These are phyloP conservation scores for Misopates orontium DNA, from an alignment of 257 asterid genomes.

Conservation along the genomic window DNA sequence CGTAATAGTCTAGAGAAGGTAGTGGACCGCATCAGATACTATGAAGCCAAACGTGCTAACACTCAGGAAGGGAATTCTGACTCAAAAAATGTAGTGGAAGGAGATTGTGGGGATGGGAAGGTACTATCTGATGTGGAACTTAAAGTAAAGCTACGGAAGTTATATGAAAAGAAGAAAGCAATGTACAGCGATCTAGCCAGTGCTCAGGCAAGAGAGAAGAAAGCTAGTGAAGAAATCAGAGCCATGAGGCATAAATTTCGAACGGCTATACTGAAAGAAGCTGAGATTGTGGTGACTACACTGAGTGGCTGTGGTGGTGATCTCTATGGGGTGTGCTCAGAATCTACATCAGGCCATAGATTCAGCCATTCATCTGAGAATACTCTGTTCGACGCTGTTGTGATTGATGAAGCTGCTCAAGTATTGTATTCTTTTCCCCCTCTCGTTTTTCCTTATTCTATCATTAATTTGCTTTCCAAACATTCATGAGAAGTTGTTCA, in stretches of 20 bases:
- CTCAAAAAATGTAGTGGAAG: slow-evolving; percentile 44
- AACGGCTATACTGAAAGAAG: slow-evolving; percentile 82
- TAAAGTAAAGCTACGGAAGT: slow-evolving; percentile 64
- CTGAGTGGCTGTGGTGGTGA: slow-evolving; percentile 99
- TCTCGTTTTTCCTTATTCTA: slow-evolving; percentile 23
- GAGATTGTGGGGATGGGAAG: slow-evolving; percentile 48
- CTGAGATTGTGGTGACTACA: slow-evolving; percentile 92
- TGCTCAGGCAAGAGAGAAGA: slow-evolving; percentile 78
- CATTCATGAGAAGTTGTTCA: slow-evolving; percentile 14
- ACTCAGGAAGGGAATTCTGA: slow-evolving; percentile 57
- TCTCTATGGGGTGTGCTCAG: slow-evolving; percentile 87
- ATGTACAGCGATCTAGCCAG: slow-evolving; percentile 66
- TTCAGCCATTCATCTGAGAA: slow-evolving; percentile 67
- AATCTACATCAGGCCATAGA: slow-evolving; percentile 65
- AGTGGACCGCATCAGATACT: slow-evolving; percentile 76
- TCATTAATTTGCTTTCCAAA: slow-evolving; percentile 28
- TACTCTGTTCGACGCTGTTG: slow-evolving; percentile 90
- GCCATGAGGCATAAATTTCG: slow-evolving; percentile 81
- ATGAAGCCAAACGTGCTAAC: slow-evolving; percentile 78
- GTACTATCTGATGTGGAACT: slow-evolving; percentile 66
- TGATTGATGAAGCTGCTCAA: slow-evolving; percentile 99
- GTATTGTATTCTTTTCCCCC: slow-evolving; percentile 39
- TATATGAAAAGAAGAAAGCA: slow-evolving; percentile 73
- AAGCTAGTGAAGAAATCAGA: slow-evolving; percentile 75
- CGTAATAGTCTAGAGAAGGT: slow-evolving; percentile 83